Evolutionary conservation across 208 protist species (phyloP), one percentile per base, ranked within the genome.

Genomic region (Acanthamoeba pearcei): DNA sequence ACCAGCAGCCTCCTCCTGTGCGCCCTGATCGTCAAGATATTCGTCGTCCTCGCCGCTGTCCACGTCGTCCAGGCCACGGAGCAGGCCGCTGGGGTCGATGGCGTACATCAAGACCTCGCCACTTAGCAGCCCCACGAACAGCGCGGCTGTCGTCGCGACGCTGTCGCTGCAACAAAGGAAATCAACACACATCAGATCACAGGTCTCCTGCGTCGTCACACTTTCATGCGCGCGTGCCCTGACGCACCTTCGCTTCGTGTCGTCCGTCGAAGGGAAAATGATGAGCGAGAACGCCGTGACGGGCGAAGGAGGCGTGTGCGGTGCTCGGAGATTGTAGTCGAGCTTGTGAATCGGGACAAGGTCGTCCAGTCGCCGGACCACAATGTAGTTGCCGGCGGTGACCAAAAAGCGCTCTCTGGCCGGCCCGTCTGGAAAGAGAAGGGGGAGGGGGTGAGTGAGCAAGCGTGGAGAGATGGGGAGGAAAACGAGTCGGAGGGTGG

Each of bases 71-170:
- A 90, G 60, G n/a, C 55, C 83, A 19, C 53, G 51, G 4, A 90
- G 83, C 51, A 90, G 19, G 6, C 55, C 12, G 83, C 83, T 90
- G 29, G n/a, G 83, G 24, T 90, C 83, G 35, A 90, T 22, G 22
- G 83, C 83, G 60, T 90, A 90, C 29, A 68, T n/a, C 29, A 90
- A 22, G n/a, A 90, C 9, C 51, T 90, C 83, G 55, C 83, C 83
- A 53, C 83, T 90, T 17, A 68, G 83, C 13, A 90, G 55, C 9
- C 83, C 83, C 32, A 66, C 83, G 12, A 90, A 90, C 55, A 90
- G 24, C 42, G 42, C 83, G 5, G 51, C 83, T 0, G n/a, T 72
- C 9, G 74, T 83, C n/a, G 42, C n/a, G 19, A 53, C 74, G 46
- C 27, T 83, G 22, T 83, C 74, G 24, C 74, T 83, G 74, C 42